phyloP scores from a whole-genome alignment of 179 eudicot species.

The Camellia oleifera region DNA sequence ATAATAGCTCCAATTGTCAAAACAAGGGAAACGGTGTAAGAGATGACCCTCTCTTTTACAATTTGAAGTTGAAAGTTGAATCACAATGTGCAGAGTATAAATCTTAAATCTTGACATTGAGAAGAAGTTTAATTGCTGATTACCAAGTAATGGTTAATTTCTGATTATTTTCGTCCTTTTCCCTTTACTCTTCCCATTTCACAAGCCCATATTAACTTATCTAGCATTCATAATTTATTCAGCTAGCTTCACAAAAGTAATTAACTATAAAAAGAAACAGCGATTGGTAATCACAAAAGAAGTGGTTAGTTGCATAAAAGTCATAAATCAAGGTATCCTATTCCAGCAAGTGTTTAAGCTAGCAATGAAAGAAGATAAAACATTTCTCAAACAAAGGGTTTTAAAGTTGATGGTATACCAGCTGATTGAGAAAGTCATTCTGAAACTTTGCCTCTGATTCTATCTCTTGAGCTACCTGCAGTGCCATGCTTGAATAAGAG shows the following conservation, averaged over 20 bases:
- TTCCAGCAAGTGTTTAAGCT: not conserved
- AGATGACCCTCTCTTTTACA: not conserved
- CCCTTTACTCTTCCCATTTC: not conserved
- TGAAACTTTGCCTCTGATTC: slow-evolving; percentile 80
- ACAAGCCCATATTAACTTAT: slow-evolving; percentile 4
- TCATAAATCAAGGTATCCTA: not conserved
- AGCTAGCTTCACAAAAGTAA: not conserved
- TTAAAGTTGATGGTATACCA: slow-evolving; percentile 48
- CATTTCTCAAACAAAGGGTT: not conserved
- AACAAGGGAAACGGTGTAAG: not conserved
- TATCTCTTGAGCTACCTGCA: slow-evolving; percentile 95
- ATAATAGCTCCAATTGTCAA: not conserved
- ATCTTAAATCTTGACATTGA: not conserved
- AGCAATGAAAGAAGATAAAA: not conserved
- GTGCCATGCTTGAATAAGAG: slow-evolving; percentile 17
- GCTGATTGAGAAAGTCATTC: slow-evolving; percentile 80
- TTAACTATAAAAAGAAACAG: not conserved
- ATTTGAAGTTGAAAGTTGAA: not conserved
- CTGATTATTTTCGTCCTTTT: not conserved
- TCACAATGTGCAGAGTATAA: not conserved
- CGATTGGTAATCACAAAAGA: not conserved
- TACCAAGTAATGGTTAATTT: not conserved
- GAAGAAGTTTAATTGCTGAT: not conserved
- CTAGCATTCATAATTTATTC: not conserved
- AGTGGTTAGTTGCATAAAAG: not conserved